phyloP scores from a whole-genome alignment of 2,329 filamentous ascomycete genomes.

The Blastomyces gilchristii region DNA sequence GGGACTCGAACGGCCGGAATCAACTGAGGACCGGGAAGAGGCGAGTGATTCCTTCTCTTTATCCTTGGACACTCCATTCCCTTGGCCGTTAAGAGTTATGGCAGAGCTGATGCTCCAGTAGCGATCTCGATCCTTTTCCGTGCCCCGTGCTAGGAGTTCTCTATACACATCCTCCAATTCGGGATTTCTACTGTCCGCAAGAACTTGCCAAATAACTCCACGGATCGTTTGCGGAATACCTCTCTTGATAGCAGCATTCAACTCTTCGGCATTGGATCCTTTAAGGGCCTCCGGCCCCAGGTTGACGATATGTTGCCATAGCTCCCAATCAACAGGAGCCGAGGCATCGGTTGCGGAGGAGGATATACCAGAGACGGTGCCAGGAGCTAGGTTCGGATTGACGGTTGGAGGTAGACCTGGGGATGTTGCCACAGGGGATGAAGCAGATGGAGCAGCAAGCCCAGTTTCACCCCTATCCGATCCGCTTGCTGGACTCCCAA shows the following conservation, averaged over 20 bases:
- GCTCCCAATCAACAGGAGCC: slow-evolving; percentile 87
- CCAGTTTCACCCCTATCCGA: slow-evolving; percentile 38
- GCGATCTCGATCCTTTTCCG: slow-evolving; percentile 63
- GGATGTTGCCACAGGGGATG: slow-evolving; percentile 17
- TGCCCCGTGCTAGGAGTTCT: slow-evolving; percentile 68
- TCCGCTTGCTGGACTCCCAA: slow-evolving; percentile 41
- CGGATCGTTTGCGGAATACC: slow-evolving; percentile 92
- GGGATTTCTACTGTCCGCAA: slow-evolving; percentile 89
- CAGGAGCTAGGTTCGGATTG: slow-evolving; percentile 64
- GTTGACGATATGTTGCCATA: slow-evolving; percentile 94
- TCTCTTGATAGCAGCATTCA: slow-evolving; percentile 81
- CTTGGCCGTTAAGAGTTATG: slow-evolving; percentile 35
- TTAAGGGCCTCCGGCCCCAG: slow-evolving; percentile 84
- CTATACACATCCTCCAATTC: slow-evolving; percentile 80
- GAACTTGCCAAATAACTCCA: slow-evolving; percentile 97
- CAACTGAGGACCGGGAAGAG: slow-evolving; percentile 77
- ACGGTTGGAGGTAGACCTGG: slow-evolving; percentile 49
- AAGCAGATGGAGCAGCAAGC: slow-evolving; percentile 18
- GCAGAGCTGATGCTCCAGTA: slow-evolving; percentile 33
- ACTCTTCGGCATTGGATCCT: slow-evolving; percentile 74
- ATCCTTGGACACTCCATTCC: slow-evolving; percentile 45
- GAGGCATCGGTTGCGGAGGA: slow-evolving; percentile 55
- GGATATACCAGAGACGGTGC: slow-evolving; percentile 72
- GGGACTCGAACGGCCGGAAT: slow-evolving; percentile 62
- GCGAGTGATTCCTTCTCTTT: slow-evolving; percentile 57